Evolutionary conservation across 83 land plant genomes (phyloP).

Genomic region (Diphasiastrum complanatum): DNA sequence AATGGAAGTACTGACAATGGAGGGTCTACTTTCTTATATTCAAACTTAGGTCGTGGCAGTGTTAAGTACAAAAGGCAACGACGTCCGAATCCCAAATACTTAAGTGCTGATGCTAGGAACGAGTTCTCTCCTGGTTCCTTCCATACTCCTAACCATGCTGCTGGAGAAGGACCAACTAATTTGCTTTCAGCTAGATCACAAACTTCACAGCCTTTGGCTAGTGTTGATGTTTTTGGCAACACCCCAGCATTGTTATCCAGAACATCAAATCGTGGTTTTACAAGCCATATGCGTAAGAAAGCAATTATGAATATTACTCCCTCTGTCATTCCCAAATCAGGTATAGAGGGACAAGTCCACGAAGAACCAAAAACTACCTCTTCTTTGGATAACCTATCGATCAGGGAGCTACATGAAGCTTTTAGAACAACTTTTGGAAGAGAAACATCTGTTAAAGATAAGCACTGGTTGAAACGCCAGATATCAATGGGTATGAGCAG

Average conservation of each 20-base stretch:
- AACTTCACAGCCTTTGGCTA: too few relatives aligned
- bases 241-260: too few relatives aligned
- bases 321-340: neutral
- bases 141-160: too few relatives aligned
- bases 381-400: constrained; percentile 64
- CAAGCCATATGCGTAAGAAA: too few relatives aligned
- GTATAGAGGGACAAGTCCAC: constrained; percentile 5
- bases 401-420: constrained; percentile 80
- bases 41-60: constrained; percentile 7
- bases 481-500: constrained; percentile 65
- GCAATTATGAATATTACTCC: neutral
- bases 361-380: constrained; percentile 32
- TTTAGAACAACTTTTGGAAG: constrained; percentile 83
- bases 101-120: neutral
- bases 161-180: too few relatives aligned
- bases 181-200: too few relatives aligned
- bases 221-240: too few relatives aligned
- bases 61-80: constrained; percentile 28
- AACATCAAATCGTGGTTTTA: too few relatives aligned
- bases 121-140: too few relatives aligned
- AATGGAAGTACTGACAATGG: neutral
- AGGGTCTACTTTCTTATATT: neutral
- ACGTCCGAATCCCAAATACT: constrained; percentile 26
- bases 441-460: constrained; percentile 85
- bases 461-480: constrained; percentile 85